Percentiles rank a stretch among this genome's conserved stretches.
Conservation (phyloP, 352 stramenopile genomes). For the Globisporangium recalcitrans region DNA sequence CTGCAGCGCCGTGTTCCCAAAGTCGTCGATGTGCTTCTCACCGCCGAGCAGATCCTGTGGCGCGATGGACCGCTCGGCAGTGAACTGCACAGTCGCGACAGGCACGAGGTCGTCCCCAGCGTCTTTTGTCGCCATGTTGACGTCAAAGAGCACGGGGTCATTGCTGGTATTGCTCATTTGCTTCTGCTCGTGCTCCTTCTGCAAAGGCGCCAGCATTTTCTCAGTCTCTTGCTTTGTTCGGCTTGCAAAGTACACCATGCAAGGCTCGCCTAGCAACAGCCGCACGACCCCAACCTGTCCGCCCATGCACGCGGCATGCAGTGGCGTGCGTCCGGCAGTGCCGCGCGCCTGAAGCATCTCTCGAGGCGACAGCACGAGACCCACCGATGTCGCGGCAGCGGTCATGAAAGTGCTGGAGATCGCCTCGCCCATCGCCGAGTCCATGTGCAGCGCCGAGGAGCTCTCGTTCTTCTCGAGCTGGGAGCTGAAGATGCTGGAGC, state of each 20-base stretch:
- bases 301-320: slow-evolving; percentile 63
- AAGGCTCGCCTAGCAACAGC: slow-evolving; percentile 58
- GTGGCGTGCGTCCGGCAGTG: slow-evolving; percentile 50
- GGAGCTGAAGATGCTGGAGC: slow-evolving; percentile 2
- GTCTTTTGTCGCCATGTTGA: slow-evolving; percentile 46
- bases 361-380: slow-evolving; percentile 11
- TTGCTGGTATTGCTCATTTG: neutral
- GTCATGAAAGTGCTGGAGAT: slow-evolving; percentile 2
- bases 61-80: slow-evolving; percentile 29
- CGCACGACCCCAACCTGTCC: slow-evolving; percentile 58
- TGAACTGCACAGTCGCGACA: slow-evolving; percentile 43
- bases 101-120: slow-evolving; percentile 31
- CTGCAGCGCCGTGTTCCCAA: slow-evolving; percentile 75
- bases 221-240: slow-evolving; percentile 35
- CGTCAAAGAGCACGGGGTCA: slow-evolving; percentile 25
- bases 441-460: neutral
- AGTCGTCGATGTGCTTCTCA: slow-evolving; percentile 52
- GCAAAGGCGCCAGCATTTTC: slow-evolving; percentile 38
- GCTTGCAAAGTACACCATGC: slow-evolving; percentile 62
- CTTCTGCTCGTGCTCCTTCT: slow-evolving; percentile 14
- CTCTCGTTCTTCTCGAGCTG: slow-evolving; percentile 7
- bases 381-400: neutral
- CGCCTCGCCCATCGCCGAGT: slow-evolving; percentile 2
- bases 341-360: slow-evolving; percentile 33
- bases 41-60: slow-evolving; percentile 45